A percentile compares a stretch with the other conserved stretches of the same genome.
Conservation (phyloP, 2,329 filamentous ascomycete species). For the Clarireedia homoeocarpa region DNA sequence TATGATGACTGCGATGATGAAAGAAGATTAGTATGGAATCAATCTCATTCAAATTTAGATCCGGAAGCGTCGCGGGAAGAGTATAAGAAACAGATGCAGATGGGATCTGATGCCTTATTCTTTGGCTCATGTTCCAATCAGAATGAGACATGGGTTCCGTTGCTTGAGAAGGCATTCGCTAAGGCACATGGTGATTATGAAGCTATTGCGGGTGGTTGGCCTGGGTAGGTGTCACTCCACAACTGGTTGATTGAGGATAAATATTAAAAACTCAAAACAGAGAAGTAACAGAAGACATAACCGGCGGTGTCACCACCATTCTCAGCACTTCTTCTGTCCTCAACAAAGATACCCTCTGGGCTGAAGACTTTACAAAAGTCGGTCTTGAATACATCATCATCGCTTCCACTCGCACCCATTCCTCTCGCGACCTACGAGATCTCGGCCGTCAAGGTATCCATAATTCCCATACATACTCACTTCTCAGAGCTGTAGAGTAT, state of each 20-base stretch:
- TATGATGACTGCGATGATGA: constrained; percentile 64
- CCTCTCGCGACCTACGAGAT: constrained; percentile 25
- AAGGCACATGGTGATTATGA: constrained; percentile 59
- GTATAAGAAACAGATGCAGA: constrained; percentile 11
- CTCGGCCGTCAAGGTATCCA: constrained; percentile 43
- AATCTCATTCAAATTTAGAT: constrained; percentile 42
- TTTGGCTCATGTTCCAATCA: constrained; percentile 69
- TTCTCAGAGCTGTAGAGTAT: constrained; percentile 46
- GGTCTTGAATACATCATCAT: constrained; percentile 75
- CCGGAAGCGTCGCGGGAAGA: constrained; percentile 27
- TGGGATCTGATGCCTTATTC: constrained; percentile 67
- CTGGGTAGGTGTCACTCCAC: not conserved
- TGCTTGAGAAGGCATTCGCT: constrained; percentile 77
- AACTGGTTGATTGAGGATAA: not conserved
- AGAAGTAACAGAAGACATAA: constrained; percentile 51
- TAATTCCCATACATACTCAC: constrained; percentile 50
- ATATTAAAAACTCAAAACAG: constrained; percentile 20
- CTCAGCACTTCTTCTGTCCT: constrained; percentile 63
- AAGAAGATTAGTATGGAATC: constrained; percentile 56
- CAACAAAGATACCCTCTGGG: constrained; percentile 77
- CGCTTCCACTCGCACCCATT: constrained; percentile 41
- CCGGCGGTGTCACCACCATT: constrained; percentile 63
- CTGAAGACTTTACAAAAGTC: constrained; percentile 68
- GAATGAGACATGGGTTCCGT: constrained; percentile 75
- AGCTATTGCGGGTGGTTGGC: not conserved